Conservation (phyloP, 2,329 filamentous ascomycete genomes). For the Chrysoporthe puriensis region DNA sequence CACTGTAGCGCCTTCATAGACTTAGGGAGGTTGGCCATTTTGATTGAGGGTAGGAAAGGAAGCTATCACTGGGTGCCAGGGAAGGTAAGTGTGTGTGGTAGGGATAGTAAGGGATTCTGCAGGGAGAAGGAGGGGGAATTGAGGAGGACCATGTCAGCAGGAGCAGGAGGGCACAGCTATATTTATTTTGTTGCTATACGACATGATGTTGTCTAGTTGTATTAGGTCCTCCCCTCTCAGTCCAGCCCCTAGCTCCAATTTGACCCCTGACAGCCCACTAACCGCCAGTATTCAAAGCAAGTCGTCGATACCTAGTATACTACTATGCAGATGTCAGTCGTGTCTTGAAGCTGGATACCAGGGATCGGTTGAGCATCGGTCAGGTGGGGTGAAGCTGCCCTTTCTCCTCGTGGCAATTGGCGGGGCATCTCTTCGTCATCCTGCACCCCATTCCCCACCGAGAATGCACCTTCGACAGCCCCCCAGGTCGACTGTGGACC, state of each 20-base stretch:
- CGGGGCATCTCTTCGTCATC: constrained; percentile 23
- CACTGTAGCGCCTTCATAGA: constrained; percentile 39
- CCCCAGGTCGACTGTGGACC: constrained; percentile 17
- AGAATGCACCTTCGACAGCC: background rate
- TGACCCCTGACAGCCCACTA: constrained; percentile 5
- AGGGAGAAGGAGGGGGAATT: background rate
- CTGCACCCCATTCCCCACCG: constrained; percentile 14
- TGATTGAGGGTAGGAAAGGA: constrained; percentile 23
- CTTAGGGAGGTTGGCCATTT: constrained; percentile 42
- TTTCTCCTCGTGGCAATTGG: constrained; percentile 19
- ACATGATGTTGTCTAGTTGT: background rate
- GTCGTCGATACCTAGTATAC: background rate
- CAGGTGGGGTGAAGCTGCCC: constrained; percentile 16
- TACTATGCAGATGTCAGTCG: constrained; percentile 4
- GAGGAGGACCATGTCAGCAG: constrained; percentile 6
- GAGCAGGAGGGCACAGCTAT: constrained; percentile 6
- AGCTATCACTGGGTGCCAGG: background rate
- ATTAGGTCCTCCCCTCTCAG: background rate
- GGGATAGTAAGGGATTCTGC: background rate
- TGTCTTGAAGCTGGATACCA: constrained; percentile 7
- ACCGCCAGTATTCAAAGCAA: constrained; percentile 5
- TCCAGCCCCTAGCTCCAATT: constrained; percentile 14
- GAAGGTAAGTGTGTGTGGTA: background rate
- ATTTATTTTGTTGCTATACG: constrained; percentile 1
- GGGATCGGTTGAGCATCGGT: constrained; percentile 17